Evolutionary conservation across 805 yeast species (phyloP).

Genomic region (Yamadazyma olivae): DNA sequence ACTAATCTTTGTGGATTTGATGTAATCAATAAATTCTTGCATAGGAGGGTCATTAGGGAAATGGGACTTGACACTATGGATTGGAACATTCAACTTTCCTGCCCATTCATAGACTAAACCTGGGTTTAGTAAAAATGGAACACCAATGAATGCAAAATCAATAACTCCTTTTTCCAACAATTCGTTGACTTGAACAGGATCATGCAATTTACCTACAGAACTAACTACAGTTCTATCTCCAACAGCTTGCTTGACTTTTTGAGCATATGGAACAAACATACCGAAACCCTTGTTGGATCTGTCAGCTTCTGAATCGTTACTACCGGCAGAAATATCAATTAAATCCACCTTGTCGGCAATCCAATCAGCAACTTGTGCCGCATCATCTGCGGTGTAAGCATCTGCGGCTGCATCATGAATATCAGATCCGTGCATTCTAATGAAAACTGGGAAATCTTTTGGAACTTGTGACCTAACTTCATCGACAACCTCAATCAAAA

Average conservation of each 20-base stretch:
- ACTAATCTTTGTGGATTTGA: constrained; percentile 5
- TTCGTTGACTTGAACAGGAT: constrained; percentile 30
- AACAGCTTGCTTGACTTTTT: constrained; percentile 38
- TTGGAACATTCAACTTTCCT: constrained; percentile 40
- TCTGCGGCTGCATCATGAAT: constrained; percentile 28
- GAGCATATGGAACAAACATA: constrained; percentile 38
- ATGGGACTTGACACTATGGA: constrained; percentile 18
- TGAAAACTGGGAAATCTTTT: constrained; percentile 43
- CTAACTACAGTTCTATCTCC: constrained; percentile 43
- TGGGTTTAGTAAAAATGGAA: constrained; percentile 46
- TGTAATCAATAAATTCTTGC: constrained; percentile 9
- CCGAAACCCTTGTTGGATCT: constrained; percentile 24
- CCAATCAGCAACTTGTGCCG: constrained; percentile 36
- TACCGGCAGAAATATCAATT: constrained; percentile 56
- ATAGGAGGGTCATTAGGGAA: constrained; percentile 21
- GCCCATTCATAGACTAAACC: constrained; percentile 52
- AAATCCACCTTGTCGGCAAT: constrained; percentile 45
- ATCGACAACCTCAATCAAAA: constrained; percentile 46
- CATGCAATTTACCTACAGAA: constrained; percentile 44
- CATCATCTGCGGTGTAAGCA: constrained; percentile 45
- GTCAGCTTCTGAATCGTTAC: constrained; percentile 32
- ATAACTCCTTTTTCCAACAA: constrained; percentile 40
- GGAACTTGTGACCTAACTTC: constrained; percentile 39
- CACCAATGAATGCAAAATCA: constrained; percentile 49
- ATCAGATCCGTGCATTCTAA: constrained; percentile 48